These are phyloP conservation scores for Venturia aucupariae DNA, from an alignment of 2,329 filamentous ascomycete species.

Conservation along the genomic window DNA sequence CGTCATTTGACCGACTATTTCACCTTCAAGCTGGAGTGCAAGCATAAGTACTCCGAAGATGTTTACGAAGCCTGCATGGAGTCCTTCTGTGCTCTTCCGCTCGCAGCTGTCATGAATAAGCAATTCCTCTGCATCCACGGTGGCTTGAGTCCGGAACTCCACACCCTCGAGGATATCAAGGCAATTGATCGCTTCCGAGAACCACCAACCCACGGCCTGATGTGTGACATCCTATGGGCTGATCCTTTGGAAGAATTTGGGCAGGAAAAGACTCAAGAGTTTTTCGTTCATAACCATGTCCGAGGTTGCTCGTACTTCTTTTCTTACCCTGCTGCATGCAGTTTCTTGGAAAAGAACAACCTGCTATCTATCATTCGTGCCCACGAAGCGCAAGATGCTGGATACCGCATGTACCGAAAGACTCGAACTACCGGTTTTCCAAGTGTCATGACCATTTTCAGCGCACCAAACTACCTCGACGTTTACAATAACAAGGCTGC, in stretches of 20 bases:
- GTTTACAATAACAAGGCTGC: constrained; percentile 99
- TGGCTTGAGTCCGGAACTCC: constrained; percentile 87
- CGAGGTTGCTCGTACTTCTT: constrained; percentile 99
- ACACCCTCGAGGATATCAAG: constrained; percentile 90
- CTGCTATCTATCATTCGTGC: constrained; percentile 92
- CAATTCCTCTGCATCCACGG: constrained; percentile 98
- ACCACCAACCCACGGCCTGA: constrained; percentile 91
- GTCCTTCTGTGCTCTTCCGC: constrained; percentile 85
- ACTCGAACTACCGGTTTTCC: constrained; percentile 96
- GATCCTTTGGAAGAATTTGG: constrained; percentile 97
- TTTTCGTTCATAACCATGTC: constrained; percentile 96
- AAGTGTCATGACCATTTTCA: constrained; percentile 99
- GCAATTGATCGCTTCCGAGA: constrained; percentile 94
- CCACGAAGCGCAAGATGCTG: constrained; percentile 96
- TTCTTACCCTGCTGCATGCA: constrained; percentile 92
- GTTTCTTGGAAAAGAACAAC: constrained; percentile 98
- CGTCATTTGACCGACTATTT: constrained; percentile 99
- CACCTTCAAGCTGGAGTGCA: constrained; percentile 99
- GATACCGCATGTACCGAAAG: constrained; percentile 98
- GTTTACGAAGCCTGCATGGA: constrained; percentile 98
- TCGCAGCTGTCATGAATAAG: constrained; percentile 99
- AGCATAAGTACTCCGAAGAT: constrained; percentile 96
- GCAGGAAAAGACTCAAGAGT: constrained; percentile 96
- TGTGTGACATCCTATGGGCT: constrained; percentile 99
- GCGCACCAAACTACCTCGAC: constrained; percentile 95